These are phyloP conservation scores for Oenanthe sinensis DNA, from an alignment of 129 eudicot species.

Conservation along the genomic window DNA sequence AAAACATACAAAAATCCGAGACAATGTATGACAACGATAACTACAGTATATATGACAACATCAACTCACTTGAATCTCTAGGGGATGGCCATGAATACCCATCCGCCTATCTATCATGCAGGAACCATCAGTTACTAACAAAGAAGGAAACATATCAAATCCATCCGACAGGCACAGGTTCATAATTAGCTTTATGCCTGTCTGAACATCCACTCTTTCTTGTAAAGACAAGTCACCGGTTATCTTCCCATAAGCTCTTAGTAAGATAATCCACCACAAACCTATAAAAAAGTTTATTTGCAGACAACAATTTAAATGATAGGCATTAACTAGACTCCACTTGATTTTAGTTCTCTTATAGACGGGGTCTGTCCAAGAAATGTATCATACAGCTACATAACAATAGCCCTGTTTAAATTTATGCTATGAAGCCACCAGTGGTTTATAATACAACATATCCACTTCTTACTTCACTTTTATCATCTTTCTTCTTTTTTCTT, in stretches of 20 bases:
- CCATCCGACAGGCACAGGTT: conserved; percentile 26
- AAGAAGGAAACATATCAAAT: conserved; percentile 29
- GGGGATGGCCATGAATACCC: conserved; percentile 36
- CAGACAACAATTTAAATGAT: neutral
- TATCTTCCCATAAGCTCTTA: conserved; percentile 31
- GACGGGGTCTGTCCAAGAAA: neutral
- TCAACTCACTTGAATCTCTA: conserved; percentile 28
- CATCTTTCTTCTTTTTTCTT: neutral
- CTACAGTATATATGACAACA: neutral
- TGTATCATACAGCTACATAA: neutral
- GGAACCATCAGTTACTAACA: conserved; percentile 34
- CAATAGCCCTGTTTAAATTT: neutral
- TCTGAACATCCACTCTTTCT: conserved; percentile 32
- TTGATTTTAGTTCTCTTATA: neutral
- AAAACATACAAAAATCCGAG: too few species aligned
- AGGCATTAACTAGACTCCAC: neutral
- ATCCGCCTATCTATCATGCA: conserved; percentile 33
- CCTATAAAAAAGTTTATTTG: conserved; percentile 16
- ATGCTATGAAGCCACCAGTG: neutral
- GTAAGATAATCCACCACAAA: conserved; percentile 32
- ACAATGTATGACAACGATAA: neutral
- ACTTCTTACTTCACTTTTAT: neutral
- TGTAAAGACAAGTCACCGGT: conserved; percentile 25
- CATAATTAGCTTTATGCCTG: conserved; percentile 25
- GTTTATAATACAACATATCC: neutral